A percentile compares a stretch with the other conserved stretches of the same genome.
phyloP scores from a whole-genome alignment of 2,329 filamentous ascomycete species.

The Microdochium trichocladiopsis region DNA sequence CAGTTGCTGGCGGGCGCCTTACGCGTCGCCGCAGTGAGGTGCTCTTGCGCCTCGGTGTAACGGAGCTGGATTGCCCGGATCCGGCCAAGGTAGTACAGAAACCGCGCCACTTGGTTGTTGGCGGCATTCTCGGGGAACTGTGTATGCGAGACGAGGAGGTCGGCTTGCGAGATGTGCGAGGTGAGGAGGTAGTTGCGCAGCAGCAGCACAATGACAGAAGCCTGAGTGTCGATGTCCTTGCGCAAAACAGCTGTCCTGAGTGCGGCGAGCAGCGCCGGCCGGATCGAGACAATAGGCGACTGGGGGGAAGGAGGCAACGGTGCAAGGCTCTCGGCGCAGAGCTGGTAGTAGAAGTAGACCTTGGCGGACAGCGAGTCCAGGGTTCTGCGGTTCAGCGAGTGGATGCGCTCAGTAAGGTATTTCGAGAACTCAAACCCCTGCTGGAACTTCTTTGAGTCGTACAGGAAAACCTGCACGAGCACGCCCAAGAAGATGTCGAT shows the following conservation, averaged over 20 bases:
- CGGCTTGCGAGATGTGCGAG: conserved; percentile 93
- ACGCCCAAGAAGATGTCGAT: conserved; percentile 86
- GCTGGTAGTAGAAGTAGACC: conserved; percentile 95
- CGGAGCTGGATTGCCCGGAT: conserved; percentile 94
- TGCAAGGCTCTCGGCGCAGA: conserved; percentile 88
- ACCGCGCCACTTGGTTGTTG: conserved; percentile 96
- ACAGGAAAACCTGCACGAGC: conserved; percentile 78
- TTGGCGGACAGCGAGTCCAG: conserved; percentile 90
- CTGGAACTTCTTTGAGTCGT: conserved; percentile 76
- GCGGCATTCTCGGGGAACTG: conserved; percentile 90
- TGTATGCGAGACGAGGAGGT: conserved; percentile 91
- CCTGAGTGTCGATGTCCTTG: conserved; percentile 96
- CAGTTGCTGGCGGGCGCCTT: conserved; percentile 89
- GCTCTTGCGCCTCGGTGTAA: conserved; percentile 95
- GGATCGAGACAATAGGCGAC: conserved; percentile 79
- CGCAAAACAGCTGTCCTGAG: conserved; percentile 92
- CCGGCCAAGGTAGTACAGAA: conserved; percentile 93
- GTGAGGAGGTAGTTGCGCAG: conserved; percentile 94
- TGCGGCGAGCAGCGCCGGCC: conserved; percentile 78
- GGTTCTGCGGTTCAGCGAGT: conserved; percentile 85
- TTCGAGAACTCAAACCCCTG: conserved; percentile 79
- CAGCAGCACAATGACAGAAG: conserved; percentile 87
- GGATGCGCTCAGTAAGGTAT: conserved; percentile 76
- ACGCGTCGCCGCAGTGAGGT: conserved; percentile 85
- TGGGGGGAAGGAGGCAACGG: conserved; percentile 84